Base-by-base conservation (phyloP, 1,139 yeast genomes). In the Candida freyschussii region DNA sequence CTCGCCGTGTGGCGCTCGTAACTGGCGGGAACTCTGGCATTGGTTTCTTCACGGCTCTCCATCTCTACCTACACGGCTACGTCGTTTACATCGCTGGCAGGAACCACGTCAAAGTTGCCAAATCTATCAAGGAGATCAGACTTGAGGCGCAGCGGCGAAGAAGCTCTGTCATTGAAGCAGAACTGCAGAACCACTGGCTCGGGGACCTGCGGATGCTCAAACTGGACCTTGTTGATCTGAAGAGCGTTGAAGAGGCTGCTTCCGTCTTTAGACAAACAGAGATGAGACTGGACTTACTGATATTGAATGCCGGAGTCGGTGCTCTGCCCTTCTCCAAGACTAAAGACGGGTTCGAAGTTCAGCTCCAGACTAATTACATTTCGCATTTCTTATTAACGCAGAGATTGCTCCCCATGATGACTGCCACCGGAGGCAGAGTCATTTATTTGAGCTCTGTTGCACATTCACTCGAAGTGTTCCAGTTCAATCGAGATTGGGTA, bases 301-400 rank as follows among this genome's bases (percentile, higher is more conserved):
- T 86, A 22, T 76, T 84, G 48, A 86, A 85, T 54, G 93, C 95
- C 1, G 94, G 94, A 2, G 77, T 82, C 4, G 79, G 83, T 78
- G 93, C 83, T 3, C 62, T 78, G 11, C 94, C 94, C 0, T 75
- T 65, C 51, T 64, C 72, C 12, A 46, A 63, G 18, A 82, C 95
- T 0, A 59, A 59, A 17, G 95, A 86, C 51, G 78, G 78, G 6
- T 82, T 80, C 51, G 96, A 87, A 54, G 68, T 83, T 19, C 95
- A 84, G 52, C 59, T 83, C 39, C 95, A 84, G 52, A 79, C 89
- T 4, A 84, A 84, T 55, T 85, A 78, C 51, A 62, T 86, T 7
- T 72, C 93, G 0, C 95, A 87, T 27, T 82, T 81, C 42, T 59
- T 85, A 14, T 62, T 86, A 23, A 77, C 93, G 0, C 71, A 79